A percentile compares a stretch with the other conserved stretches of the same genome.
Evolutionary conservation across 2,329 filamentous ascomycete genomes (phyloP).

Genomic region (Rhinocladiella mackenziei): DNA sequence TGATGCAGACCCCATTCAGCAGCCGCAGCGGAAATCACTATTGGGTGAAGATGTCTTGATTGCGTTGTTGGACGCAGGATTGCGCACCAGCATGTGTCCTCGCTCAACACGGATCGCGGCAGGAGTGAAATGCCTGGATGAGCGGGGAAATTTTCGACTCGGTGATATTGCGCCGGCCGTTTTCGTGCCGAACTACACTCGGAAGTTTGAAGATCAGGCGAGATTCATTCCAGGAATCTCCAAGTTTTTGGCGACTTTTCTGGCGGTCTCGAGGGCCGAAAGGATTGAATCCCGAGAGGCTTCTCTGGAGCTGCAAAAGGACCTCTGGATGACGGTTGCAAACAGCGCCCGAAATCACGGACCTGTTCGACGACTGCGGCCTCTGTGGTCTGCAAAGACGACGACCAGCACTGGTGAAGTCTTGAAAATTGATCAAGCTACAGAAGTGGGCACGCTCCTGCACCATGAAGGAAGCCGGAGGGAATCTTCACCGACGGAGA

Average conservation of each 20-base stretch:
- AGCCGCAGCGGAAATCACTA: not conserved
- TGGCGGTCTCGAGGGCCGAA: not conserved
- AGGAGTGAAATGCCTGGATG: constrained; percentile 10
- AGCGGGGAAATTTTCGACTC: constrained; percentile 2
- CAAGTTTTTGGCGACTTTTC: constrained; percentile 8
- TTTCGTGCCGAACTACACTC: constrained; percentile 13
- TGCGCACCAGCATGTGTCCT: constrained; percentile 18
- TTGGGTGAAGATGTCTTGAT: constrained; percentile 13
- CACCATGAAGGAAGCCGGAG: no score
- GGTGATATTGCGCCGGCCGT: constrained; percentile 14
- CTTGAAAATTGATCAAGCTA: not conserved
- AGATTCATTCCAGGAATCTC: constrained; percentile 16
- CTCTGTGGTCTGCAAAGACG: constrained; percentile 8
- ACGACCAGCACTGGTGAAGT: not conserved
- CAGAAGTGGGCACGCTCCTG: not conserved
- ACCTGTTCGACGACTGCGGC: constrained; percentile 13
- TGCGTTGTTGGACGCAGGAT: constrained; percentile 15
- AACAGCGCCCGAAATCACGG: constrained; percentile 7
- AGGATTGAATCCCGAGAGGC: not conserved
- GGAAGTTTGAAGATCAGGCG: constrained; percentile 12
- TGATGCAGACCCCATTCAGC: constrained; percentile 1
- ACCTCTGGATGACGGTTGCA: constrained; percentile 16
- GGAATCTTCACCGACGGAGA: no score
- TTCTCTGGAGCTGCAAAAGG: constrained; percentile 1
- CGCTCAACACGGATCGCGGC: constrained; percentile 7